These are phyloP conservation scores for Debaryomyces subglobosus DNA, from an alignment of 1,139 yeast species.

Conservation along the genomic window DNA sequence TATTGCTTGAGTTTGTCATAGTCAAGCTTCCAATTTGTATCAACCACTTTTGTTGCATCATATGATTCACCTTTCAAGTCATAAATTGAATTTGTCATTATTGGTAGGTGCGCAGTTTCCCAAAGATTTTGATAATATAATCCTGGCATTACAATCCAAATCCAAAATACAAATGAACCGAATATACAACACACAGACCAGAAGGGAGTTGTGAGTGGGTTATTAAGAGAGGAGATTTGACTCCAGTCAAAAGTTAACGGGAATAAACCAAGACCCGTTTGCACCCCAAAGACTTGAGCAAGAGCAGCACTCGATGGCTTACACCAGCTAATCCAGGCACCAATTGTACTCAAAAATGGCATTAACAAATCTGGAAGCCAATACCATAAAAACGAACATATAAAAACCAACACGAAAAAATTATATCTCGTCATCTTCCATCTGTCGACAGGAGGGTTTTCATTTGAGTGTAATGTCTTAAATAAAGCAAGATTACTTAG, in stretches of 20 bases:
- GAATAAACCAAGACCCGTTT: constrained; percentile 62
- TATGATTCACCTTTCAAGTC: constrained; percentile 49
- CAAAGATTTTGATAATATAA: constrained; percentile 22
- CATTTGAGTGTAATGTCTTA: constrained; percentile 55
- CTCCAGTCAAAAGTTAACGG: constrained; percentile 46
- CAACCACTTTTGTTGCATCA: constrained; percentile 45
- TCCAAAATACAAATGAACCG: constrained; percentile 25
- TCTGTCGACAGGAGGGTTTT: constrained; percentile 54
- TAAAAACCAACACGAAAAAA: constrained; percentile 19
- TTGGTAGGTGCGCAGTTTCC: constrained; percentile 21
- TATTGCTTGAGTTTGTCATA: constrained; percentile 46
- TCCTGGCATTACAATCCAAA: constrained; percentile 22
- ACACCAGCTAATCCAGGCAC: constrained; percentile 46
- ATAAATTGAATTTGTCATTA: constrained; percentile 21
- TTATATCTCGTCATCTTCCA: constrained; percentile 41
- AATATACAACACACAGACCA: constrained; percentile 27
- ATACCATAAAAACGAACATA: constrained; percentile 37
- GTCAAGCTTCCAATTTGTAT: constrained; percentile 40
- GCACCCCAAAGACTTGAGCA: constrained; percentile 63
- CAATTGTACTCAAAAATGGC: constrained; percentile 17
- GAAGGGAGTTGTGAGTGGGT: constrained; percentile 15
- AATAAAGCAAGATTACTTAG: constrained; percentile 49
- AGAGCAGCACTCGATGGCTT: constrained; percentile 49
- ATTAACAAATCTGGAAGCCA: constrained; percentile 46
- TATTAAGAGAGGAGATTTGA: constrained; percentile 12